Conservation (phyloP, 495 filamentous ascomycete genomes). For the Xylaria acuta region DNA sequence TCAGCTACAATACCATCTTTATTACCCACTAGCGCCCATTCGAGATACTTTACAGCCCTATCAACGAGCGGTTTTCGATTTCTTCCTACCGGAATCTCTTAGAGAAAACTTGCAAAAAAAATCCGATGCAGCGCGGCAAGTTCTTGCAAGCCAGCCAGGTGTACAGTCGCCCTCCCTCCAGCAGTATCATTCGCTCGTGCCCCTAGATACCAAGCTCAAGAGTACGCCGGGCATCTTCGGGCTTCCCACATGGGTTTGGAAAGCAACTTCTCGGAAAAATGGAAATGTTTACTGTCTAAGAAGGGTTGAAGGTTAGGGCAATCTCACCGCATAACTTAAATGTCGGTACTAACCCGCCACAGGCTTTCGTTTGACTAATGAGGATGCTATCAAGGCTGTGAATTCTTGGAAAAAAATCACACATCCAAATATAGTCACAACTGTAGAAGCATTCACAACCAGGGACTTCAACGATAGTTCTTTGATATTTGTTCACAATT, state of each 20-base stretch:
- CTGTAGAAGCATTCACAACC: constrained; percentile 93
- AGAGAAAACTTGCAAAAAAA: constrained; percentile 91
- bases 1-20: constrained; percentile 88
- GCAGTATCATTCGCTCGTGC: constrained; percentile 87
- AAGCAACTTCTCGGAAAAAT: constrained; percentile 87
- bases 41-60: constrained; percentile 78
- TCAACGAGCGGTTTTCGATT: constrained; percentile 83
- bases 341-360: constrained; percentile 23
- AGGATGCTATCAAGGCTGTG: constrained; percentile 81
- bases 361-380: constrained; percentile 76
- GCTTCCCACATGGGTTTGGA: constrained; percentile 91
- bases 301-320: constrained; percentile 73
- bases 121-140: constrained; percentile 80
- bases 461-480: constrained; percentile 93
- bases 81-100: constrained; percentile 84
- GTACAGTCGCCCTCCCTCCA: constrained; percentile 74
- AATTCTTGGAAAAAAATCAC: constrained; percentile 90
- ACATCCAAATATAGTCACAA: constrained; percentile 81
- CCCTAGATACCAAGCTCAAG: constrained; percentile 77
- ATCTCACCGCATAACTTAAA: neutral
- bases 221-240: constrained; percentile 80
- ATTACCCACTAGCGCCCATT: constrained; percentile 84
- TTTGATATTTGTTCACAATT: constrained; percentile 91
- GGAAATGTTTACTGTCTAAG: constrained; percentile 84
- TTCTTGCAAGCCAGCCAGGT: constrained; percentile 70